These are phyloP conservation scores for Colletotrichum chlorophyti DNA, from an alignment of 2,329 filamentous ascomycete genomes.

Conservation along the genomic window DNA sequence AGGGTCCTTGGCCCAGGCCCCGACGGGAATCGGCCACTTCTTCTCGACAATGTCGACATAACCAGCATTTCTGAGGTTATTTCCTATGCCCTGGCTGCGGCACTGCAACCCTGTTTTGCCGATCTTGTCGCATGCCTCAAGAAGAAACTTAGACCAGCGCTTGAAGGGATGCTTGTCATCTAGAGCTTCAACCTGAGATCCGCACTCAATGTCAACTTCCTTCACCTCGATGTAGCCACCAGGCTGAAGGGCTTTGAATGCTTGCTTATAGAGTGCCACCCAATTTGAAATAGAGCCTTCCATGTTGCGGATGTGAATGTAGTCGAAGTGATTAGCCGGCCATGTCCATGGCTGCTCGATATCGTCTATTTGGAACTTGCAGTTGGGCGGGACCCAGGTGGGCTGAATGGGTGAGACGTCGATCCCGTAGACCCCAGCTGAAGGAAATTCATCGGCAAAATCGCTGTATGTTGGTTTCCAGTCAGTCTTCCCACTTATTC, in stretches of 20 bases:
- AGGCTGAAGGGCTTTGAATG: slow-evolving; percentile 53
- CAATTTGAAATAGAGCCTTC: slow-evolving; percentile 61
- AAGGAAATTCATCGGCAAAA: slow-evolving; percentile 49
- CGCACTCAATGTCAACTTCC: slow-evolving; percentile 28
- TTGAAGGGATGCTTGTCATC: neutral
- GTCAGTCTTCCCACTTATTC: neutral
- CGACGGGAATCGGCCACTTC: slow-evolving; percentile 27
- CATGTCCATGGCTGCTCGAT: slow-evolving; percentile 58
- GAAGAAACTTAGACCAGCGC: slow-evolving; percentile 37
- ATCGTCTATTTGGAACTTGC: slow-evolving; percentile 70
- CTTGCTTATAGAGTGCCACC: slow-evolving; percentile 36
- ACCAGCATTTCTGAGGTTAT: slow-evolving; percentile 33
- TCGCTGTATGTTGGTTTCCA: slow-evolving; percentile 55
- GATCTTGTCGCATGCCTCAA: slow-evolving; percentile 36
- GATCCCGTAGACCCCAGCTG: slow-evolving; percentile 52
- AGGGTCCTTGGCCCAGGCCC: slow-evolving; percentile 24
- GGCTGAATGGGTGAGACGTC: slow-evolving; percentile 66
- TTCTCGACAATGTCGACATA: slow-evolving; percentile 31
- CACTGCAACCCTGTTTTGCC: slow-evolving; percentile 38
- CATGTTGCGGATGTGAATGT: slow-evolving; percentile 63
- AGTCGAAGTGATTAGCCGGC: slow-evolving; percentile 58
- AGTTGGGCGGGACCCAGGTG: slow-evolving; percentile 63
- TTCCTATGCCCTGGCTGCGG: slow-evolving; percentile 29
- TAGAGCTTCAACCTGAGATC: slow-evolving; percentile 31
- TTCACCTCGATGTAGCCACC: slow-evolving; percentile 42